phyloP scores from a whole-genome alignment of 768 basidiomycete genomes.

The Suillus variegatus region DNA sequence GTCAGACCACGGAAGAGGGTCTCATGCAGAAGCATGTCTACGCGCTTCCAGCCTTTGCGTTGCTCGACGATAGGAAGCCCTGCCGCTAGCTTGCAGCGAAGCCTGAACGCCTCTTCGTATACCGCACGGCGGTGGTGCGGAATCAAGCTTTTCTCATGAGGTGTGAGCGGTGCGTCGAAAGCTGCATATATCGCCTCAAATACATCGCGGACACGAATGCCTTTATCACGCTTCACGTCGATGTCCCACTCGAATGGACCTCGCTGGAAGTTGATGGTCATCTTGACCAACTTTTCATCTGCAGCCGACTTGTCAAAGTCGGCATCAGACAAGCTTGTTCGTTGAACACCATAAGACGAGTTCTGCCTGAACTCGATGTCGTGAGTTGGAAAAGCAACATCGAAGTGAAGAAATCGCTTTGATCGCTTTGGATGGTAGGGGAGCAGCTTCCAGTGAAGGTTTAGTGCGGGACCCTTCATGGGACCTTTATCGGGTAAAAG shows the following conservation, averaged over 20 bases:
- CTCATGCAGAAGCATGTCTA: constrained; percentile 54
- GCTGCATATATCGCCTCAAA: constrained; percentile 57
- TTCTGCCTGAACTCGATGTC: constrained; percentile 25
- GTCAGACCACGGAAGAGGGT: constrained; percentile 56
- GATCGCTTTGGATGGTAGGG: constrained; percentile 37
- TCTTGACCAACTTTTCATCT: constrained; percentile 45
- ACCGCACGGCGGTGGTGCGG: constrained; percentile 22
- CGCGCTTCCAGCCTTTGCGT: constrained; percentile 51
- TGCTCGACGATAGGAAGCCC: constrained; percentile 43
- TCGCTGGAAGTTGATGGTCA: constrained; percentile 46
- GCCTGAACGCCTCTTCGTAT: constrained; percentile 45
- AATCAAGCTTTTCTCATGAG: constrained; percentile 42
- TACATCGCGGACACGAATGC: constrained; percentile 58
- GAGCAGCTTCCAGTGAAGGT: constrained; percentile 52
- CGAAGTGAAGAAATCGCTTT: constrained; percentile 47
- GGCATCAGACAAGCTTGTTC: constrained; percentile 33
- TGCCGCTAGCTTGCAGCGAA: constrained; percentile 46
- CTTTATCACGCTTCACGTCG: constrained; percentile 41
- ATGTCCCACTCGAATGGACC: constrained; percentile 42
- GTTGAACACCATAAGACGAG: constrained; percentile 18
- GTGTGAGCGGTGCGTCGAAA: constrained; percentile 46
- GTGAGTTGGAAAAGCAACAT: constrained; percentile 47
- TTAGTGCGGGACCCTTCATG: constrained; percentile 41
- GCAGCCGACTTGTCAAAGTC: constrained; percentile 47
- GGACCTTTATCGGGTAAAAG: constrained; percentile 28